Evolutionary conservation across 495 filamentous ascomycete genomes (phyloP).

Genomic region (Xylaria cubensis): DNA sequence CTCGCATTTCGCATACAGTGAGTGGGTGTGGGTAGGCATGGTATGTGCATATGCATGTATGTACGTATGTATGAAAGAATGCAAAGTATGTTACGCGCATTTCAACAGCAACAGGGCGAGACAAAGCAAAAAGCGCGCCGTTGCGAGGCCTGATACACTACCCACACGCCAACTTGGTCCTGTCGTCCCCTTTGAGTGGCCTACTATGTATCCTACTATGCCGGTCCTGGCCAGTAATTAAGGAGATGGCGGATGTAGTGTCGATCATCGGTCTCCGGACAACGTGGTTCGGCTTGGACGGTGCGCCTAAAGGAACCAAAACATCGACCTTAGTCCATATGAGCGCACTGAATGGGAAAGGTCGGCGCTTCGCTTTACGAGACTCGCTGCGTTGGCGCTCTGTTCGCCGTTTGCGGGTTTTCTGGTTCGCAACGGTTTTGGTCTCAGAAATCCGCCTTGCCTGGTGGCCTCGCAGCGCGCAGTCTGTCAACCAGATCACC

Average conservation of each 20-base stretch:
- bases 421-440: slow-evolving; percentile 13
- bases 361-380: slow-evolving; percentile 7
- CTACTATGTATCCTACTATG: not conserved
- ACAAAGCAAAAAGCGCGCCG: not conserved
- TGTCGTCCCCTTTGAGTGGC: not conserved
- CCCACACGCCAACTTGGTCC: not conserved
- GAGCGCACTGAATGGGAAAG: slow-evolving; percentile 1
- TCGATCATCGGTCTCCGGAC: slow-evolving; percentile 26
- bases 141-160: not conserved
- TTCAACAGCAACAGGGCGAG: not conserved
- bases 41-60: not conserved
- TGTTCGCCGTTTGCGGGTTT: slow-evolving; percentile 1
- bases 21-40: not conserved
- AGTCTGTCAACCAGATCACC: slow-evolving; percentile 9
- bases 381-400: slow-evolving; percentile 26
- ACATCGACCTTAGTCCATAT: slow-evolving; percentile 8
- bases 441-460: slow-evolving; percentile 10
- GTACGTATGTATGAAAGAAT: not conserved
- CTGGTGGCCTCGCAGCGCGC: slow-evolving; percentile 15
- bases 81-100: slow-evolving; percentile 3
- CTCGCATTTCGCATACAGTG: slow-evolving; percentile 1
- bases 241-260: slow-evolving; percentile 11
- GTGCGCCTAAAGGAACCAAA: slow-evolving; percentile 2
- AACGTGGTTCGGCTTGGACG: slow-evolving; percentile 14
- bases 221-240: slow-evolving; percentile 23